A percentile compares a stretch with the other conserved stretches of the same genome.
These are phyloP conservation scores for Casuarina glauca DNA, from an alignment of 306 rosid genomes.

Conservation along the genomic window DNA sequence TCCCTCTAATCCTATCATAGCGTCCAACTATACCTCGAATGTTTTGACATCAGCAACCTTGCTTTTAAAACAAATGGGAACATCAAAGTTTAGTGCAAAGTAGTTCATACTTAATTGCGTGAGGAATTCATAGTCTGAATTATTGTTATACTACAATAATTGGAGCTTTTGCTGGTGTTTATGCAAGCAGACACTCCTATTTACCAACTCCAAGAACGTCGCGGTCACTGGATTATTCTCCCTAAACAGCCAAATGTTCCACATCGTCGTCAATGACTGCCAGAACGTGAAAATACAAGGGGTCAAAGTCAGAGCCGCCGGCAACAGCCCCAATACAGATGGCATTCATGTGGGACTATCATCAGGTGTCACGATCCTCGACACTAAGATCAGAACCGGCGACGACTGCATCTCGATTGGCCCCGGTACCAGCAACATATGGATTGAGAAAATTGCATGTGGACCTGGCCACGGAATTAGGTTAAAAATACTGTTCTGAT, in stretches of 20 bases:
- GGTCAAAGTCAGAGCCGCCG: conserved; percentile 34
- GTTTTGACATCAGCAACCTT: too few relatives aligned
- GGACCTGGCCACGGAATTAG: conserved; percentile 75
- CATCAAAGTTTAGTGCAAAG: too few relatives aligned
- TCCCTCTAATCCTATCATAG: too few relatives aligned
- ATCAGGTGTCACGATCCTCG: conserved; percentile 39
- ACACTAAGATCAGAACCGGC: conserved; percentile 46
- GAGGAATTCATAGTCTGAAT: neutral
- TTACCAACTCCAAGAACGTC: conserved; percentile 45
- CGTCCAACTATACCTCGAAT: too few relatives aligned
- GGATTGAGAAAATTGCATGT: conserved; percentile 57
- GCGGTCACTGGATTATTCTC: conserved; percentile 42
- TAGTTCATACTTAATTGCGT: too few relatives aligned
- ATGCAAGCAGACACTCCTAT: conserved; percentile 39
- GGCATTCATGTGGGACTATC: conserved; percentile 65
- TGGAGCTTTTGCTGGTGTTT: neutral
- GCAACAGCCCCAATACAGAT: conserved; percentile 58
- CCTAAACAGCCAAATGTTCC: conserved; percentile 53
- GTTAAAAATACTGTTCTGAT: conserved; percentile 10
- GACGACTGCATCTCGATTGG: conserved; percentile 67
- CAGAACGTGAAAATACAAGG: conserved; percentile 42
- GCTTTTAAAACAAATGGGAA: too few relatives aligned
- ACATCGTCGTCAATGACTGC: conserved; percentile 49
- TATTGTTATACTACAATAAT: neutral
- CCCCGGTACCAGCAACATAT: conserved; percentile 54